Base-by-base conservation (phyloP, 257 asterid species). In the Jaltomata sinuosa region DNA sequence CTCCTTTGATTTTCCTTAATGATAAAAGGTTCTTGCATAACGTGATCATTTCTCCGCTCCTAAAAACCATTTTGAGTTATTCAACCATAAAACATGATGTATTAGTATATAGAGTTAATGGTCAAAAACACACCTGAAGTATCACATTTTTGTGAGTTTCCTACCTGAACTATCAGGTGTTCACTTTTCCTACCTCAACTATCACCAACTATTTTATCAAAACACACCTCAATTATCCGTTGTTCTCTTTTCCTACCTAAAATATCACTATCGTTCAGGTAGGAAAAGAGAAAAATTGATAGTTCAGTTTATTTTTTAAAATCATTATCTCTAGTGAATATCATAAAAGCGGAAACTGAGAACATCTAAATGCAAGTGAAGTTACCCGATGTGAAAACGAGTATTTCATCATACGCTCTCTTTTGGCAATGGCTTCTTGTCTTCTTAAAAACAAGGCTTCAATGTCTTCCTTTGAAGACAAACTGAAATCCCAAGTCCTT, bases 381-480 rank as follows among this genome's bases (percentile, higher is more conserved):
- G 76, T 87, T 91, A 94, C 98, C 89, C 95, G 85, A 83, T 93
- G 95, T 21, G 98, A 95, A 84, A 89, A 90, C 1, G 98, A 95
- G 80, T 93, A 94, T 83, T 90, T 94, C 92, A 89, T 94, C 92
- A 93, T 90, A 18, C 94, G 91, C 67, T 94, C 97, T 86, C 97
- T 87, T 91, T 91, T 95, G 84, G 90, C 85, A 9, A 87, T 29
- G 79, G 95, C 93, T 74, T 94, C 98, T 74, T 87, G 94, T 87
- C 88, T 93, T 74, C 88, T 93, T 22, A 86, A 85, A 85, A 87
- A 89, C 87, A 91, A 31, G 15, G 92, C 90, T 76, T 94, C 94
- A 89, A 85, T 85, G 27, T 86, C 93, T 81, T 92, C 95, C 84
- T 86, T 88, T 0, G 94, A 85, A 32, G 84, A 79, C 88, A 83